A percentile compares a stretch with the other conserved stretches of the same genome.
phyloP scores from a whole-genome alignment of 2,329 filamentous ascomycete species.

The Colletotrichum australisinense region DNA sequence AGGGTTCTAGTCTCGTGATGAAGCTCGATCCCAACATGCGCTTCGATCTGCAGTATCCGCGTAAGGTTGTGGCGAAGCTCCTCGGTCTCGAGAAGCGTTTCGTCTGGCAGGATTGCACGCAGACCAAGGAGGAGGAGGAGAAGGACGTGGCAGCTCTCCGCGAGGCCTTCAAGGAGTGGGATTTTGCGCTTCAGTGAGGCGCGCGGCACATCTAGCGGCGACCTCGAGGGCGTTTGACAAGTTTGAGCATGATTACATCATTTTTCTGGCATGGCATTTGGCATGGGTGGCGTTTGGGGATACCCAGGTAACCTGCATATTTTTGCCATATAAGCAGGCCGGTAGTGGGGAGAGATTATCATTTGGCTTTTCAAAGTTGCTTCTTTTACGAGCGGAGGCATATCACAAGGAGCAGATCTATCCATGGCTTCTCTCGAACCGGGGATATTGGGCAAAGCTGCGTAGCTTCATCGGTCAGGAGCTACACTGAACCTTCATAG shows the following conservation, averaged over 20 bases:
- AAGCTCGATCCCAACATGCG: slow-evolving; percentile 76
- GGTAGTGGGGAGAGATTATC: not conserved
- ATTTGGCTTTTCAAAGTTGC: not conserved
- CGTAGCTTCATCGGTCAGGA: not conserved
- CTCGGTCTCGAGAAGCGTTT: slow-evolving; percentile 82
- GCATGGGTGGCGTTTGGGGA: slow-evolving; percentile 33
- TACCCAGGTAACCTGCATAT: slow-evolving; percentile 31
- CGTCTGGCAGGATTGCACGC: slow-evolving; percentile 86
- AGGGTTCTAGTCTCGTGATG: slow-evolving; percentile 79
- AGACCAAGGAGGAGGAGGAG: slow-evolving; percentile 82
- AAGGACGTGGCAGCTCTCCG: slow-evolving; percentile 84
- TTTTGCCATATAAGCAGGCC: slow-evolving; percentile 4
- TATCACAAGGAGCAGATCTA: not conserved
- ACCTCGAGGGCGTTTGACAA: not conserved
- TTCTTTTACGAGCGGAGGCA: not conserved
- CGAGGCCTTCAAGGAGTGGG: slow-evolving; percentile 83
- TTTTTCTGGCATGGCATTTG: slow-evolving; percentile 18
- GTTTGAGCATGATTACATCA: not conserved
- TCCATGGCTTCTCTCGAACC: not conserved
- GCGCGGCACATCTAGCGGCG: too few relatives aligned
- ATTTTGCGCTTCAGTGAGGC: slow-evolving; percentile 71
- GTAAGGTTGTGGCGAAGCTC: slow-evolving; percentile 89
- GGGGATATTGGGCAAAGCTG: not conserved
- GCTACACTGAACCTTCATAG: not conserved
- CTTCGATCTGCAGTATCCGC: slow-evolving; percentile 92